Conservation (phyloP, 495 filamentous ascomycete species). For the Xylaria venustula region DNA sequence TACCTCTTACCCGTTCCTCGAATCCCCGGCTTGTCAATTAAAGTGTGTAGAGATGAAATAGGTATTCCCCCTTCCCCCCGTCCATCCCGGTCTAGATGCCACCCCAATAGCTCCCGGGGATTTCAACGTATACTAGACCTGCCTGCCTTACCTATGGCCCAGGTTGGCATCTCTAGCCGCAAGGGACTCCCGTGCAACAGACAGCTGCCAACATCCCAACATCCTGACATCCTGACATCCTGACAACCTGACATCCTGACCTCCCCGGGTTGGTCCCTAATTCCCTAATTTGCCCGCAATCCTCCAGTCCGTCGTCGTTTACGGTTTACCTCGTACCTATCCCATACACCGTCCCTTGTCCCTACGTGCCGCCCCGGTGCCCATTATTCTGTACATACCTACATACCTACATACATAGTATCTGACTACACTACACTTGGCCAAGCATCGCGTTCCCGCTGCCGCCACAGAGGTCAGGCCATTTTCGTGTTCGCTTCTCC, state of each 20-base stretch:
- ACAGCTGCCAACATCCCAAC: too few species aligned
- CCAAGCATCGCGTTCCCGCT: conserved; percentile 25
- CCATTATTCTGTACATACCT: background rate
- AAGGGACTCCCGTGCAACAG: background rate
- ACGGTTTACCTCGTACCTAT: background rate
- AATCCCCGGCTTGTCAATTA: background rate
- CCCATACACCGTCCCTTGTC: background rate
- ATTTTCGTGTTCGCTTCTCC: conserved; percentile 30
- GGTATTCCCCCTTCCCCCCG: too few species aligned
- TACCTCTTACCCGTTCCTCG: background rate
- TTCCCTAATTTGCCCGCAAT: conserved; percentile 15
- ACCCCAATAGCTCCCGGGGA: background rate
- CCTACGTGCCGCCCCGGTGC: conserved; percentile 5
- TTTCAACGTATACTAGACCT: background rate
- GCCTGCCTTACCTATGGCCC: conserved; percentile 3
- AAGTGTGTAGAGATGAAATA: too few species aligned
- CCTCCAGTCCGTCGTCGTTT: conserved; percentile 2
- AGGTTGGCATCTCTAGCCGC: conserved; percentile 12
- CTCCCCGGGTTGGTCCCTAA: too few species aligned
- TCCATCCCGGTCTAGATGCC: conserved; percentile 1
- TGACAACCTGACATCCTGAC: too few species aligned
- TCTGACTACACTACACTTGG: conserved; percentile 3
- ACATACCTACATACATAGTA: too few species aligned
- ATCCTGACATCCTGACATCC: background rate
- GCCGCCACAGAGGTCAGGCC: conserved; percentile 31